phyloP scores from a whole-genome alignment of 495 filamentous ascomycete genomes.

The Penicillium ochrochloron region DNA sequence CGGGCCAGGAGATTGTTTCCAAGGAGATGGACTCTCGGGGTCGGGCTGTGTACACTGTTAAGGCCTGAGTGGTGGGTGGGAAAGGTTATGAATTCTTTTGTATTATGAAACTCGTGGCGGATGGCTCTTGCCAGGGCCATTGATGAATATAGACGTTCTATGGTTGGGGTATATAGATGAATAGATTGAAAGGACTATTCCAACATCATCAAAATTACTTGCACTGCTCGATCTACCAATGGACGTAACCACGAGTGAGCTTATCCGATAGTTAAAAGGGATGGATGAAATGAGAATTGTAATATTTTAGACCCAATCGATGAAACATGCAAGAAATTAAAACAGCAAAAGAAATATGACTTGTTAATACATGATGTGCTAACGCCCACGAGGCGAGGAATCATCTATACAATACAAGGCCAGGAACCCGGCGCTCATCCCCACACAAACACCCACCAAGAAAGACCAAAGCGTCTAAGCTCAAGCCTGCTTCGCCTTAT shows the following conservation, averaged over 20 bases:
- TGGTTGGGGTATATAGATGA: background rate
- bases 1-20: conserved; percentile 36
- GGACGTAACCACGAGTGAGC: background rate
- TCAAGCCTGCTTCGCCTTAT: conserved; percentile 20
- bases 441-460: conserved; percentile 16
- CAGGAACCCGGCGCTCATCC: conserved; percentile 33
- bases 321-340: conserved; percentile 10
- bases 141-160: conserved; percentile 14
- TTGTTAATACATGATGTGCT: conserved; percentile 42
- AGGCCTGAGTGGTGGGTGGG: conserved; percentile 17
- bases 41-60: conserved; percentile 44
- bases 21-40: conserved; percentile 41
- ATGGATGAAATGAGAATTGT: too few species aligned
- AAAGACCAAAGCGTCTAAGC: background rate
- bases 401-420: conserved; percentile 47
- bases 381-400: conserved; percentile 32
- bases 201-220: background rate
- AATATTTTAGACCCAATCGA: conserved; percentile 1
- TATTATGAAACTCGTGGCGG: background rate
- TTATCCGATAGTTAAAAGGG: background rate
- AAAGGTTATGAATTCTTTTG: conserved; percentile 3
- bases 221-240: background rate
- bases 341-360: conserved; percentile 12
- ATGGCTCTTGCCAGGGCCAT: background rate
- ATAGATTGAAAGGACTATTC: background rate